Conservation (phyloP, 2,329 filamentous ascomycete genomes). For the Hypomyces perniciosus region DNA sequence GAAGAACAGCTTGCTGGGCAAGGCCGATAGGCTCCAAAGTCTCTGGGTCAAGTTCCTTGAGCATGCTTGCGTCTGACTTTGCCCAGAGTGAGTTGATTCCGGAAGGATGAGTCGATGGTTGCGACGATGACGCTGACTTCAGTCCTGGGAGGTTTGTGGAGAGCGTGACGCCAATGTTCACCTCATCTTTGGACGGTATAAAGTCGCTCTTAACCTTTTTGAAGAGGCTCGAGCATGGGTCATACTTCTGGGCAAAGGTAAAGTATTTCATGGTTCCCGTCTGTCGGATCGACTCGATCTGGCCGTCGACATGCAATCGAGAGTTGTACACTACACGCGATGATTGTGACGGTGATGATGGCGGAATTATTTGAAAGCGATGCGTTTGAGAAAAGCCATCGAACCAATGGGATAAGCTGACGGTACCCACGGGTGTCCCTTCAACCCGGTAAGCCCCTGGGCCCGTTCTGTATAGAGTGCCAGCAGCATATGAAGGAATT, state of each 20-base stretch:
- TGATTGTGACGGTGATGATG: constrained; percentile 5
- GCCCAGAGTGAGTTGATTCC: not conserved
- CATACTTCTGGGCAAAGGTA: not conserved
- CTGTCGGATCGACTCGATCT: not conserved
- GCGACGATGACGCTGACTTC: not conserved
- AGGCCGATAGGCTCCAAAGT: constrained; percentile 62
- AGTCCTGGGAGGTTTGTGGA: not conserved
- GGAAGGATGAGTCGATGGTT: too few species aligned
- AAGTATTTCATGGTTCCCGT: not conserved
- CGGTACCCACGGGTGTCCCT: constrained; percentile 45
- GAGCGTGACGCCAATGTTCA: not conserved
- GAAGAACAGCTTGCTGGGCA: constrained; percentile 49
- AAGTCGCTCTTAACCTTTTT: not conserved
- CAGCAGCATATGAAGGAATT: constrained; percentile 61
- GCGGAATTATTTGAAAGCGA: constrained; percentile 55
- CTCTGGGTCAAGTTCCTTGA: constrained; percentile 57
- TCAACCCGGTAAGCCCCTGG: constrained; percentile 56
- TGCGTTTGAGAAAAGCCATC: constrained; percentile 62
- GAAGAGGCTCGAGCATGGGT: not conserved
- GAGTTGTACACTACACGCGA: constrained; percentile 49
- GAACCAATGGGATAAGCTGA: constrained; percentile 63
- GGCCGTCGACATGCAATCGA: constrained; percentile 39
- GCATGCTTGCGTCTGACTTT: constrained; percentile 43
- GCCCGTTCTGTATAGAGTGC: constrained; percentile 63
- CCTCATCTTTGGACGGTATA: not conserved